These are phyloP conservation scores for Cladobotryum protrusum DNA, from an alignment of 2,329 filamentous ascomycete genomes.

Conservation along the genomic window DNA sequence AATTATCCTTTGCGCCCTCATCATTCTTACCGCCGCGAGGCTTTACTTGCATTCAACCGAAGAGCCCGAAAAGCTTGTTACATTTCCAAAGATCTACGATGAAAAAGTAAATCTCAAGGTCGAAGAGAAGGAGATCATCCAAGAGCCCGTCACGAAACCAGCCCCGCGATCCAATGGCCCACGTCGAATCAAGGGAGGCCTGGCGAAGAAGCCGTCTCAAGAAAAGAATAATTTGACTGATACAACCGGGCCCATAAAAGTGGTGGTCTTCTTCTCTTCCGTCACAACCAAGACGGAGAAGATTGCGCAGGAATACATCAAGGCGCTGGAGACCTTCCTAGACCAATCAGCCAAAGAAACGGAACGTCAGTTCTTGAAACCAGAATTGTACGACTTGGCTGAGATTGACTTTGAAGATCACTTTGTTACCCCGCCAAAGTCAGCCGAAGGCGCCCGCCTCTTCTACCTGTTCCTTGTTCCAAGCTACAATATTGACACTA, in stretches of 20 bases:
- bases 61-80: constrained; percentile 28
- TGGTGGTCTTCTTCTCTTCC: constrained; percentile 83
- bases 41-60: constrained; percentile 36
- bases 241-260: constrained; percentile 51
- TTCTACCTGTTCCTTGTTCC: constrained; percentile 84
- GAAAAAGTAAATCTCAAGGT: constrained; percentile 14
- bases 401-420: constrained; percentile 91
- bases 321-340: constrained; percentile 47
- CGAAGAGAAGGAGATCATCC: neutral
- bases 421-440: constrained; percentile 71
- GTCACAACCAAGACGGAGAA: constrained; percentile 78
- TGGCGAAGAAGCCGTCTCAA: constrained; percentile 26
- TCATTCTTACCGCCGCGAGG: constrained; percentile 33
- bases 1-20: constrained; percentile 35
- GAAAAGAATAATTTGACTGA: constrained; percentile 22
- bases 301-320: constrained; percentile 58
- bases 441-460: constrained; percentile 48
- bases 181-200: constrained; percentile 42
- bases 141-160: constrained; percentile 22
- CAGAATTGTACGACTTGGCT: constrained; percentile 69
- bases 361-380: constrained; percentile 41
- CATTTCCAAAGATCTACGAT: constrained; percentile 31
- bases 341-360: constrained; percentile 38
- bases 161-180: constrained; percentile 36
- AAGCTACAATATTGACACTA: constrained; percentile 92